Evolutionary conservation across 306 rosid species (phyloP), one percentile per base, ranked within the genome.

Genomic region (Cicer pinnatifidum): DNA sequence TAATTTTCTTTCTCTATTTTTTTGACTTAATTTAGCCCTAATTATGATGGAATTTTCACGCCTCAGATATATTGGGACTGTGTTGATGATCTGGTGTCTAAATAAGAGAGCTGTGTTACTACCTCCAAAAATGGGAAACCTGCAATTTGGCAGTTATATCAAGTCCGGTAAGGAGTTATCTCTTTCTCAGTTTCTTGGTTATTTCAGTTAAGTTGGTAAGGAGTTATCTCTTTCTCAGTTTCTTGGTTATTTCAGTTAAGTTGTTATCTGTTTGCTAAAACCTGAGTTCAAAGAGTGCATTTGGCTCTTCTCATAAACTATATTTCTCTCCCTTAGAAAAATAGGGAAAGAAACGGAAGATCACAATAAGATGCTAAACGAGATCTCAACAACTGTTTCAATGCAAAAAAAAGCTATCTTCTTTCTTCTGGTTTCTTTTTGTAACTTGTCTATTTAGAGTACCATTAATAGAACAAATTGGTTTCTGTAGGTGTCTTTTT

Each of bases 121-220:
- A 82, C 96, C 99, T 57, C 99, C 97, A 15, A 94, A 85, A 88
- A 56, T 90, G 86, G 92, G 90, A 82, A 73, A 86, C 48, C 73
- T 94, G 81, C 97, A 94, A 64, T 94, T 94, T 81, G 97, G 95
- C 19, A 77, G 88, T 82, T 94, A 91, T 85, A 67, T 92, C 51
- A 91, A 89, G 80, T 89, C 97, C 66, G 99, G 97, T 90, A 69
- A 82, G 80, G 51, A 74, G 33, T 74, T 61, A 20, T 68, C 61
- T 13, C 54, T 50, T 50, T 56, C 3, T 20, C 13, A 11, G 63
- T 16, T 72, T 19, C 74, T 23, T 69, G 73, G 54, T 56, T 35
- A 19, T 68, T 72, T 66, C 53, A 11, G 1, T 72, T 10, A 19
- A 56, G 13, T 64, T n/a, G n/a, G 97, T 90, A 69, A 82, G 80